These are phyloP conservation scores for Penicillium simplicissimum DNA, from an alignment of 495 filamentous ascomycete species.

Conservation along the genomic window DNA sequence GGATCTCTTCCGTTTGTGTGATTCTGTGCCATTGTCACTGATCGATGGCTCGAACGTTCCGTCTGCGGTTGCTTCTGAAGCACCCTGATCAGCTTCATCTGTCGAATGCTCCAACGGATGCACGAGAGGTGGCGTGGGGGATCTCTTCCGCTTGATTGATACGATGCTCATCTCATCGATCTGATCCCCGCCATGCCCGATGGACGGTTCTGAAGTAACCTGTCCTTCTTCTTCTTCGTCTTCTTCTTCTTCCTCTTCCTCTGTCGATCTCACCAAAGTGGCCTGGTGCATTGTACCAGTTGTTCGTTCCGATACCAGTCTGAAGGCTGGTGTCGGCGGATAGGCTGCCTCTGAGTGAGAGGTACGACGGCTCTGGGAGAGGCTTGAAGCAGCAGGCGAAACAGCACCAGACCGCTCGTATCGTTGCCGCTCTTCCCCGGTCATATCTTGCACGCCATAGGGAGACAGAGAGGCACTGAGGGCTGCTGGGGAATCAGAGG, in stretches of 20 bases:
- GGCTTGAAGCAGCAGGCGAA: not conserved
- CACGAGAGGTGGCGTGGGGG: not conserved
- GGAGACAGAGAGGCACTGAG: not conserved
- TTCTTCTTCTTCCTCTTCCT: too few species aligned
- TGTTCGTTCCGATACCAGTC: not conserved
- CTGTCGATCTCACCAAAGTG: too few species aligned
- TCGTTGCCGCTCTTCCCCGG: not conserved
- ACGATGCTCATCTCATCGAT: not conserved
- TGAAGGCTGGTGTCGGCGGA: not conserved
- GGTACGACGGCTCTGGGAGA: not conserved
- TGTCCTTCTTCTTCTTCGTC: too few species aligned
- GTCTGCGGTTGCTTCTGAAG: too few species aligned
- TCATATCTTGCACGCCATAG: not conserved
- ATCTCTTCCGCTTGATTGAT: slow-evolving; percentile 3
- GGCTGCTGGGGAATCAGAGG: not conserved
- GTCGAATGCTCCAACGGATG: too few species aligned
- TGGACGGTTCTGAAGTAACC: not conserved
- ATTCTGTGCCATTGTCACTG: not conserved
- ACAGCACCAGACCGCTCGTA: not conserved
- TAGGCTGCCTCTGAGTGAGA: not conserved
- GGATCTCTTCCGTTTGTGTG: slow-evolving; percentile 3
- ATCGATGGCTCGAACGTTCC: too few species aligned
- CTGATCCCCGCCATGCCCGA: not conserved
- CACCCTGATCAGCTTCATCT: too few species aligned
- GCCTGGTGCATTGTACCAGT: not conserved